These are phyloP conservation scores for Debaryomyces fabryi DNA, from an alignment of 1,139 yeast genomes.

Conservation along the genomic window DNA sequence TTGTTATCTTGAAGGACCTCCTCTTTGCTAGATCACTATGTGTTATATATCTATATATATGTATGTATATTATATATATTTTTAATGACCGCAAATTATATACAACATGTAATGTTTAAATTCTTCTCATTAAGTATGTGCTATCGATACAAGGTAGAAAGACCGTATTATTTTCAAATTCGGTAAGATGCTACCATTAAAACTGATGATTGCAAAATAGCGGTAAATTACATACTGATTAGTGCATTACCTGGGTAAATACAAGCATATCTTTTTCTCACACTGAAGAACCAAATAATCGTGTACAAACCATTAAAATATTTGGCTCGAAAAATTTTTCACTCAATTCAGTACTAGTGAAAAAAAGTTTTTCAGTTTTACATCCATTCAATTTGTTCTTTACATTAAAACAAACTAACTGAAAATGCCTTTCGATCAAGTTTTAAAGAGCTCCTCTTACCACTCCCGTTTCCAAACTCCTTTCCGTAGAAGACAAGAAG, in stretches of 20 bases:
- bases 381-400: background rate
- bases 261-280: background rate
- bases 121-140: background rate
- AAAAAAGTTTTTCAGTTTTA: slow-evolving; percentile 1
- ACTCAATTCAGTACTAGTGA: background rate
- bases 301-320: slow-evolving; percentile 2
- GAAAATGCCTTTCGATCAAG: slow-evolving; percentile 78
- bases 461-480: slow-evolving; percentile 99
- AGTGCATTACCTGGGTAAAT: background rate
- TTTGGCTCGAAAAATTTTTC: slow-evolving; percentile 9
- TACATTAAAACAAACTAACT: background rate
- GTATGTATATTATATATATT: background rate
- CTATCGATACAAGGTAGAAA: background rate
- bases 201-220: background rate
- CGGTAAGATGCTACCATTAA: background rate
- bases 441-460: slow-evolving; percentile 85
- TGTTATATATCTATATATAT: no score
- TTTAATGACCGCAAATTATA: background rate
- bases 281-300: background rate
- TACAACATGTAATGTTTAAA: background rate
- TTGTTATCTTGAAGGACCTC: background rate
- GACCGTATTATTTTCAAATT: background rate
- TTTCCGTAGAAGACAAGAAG: slow-evolving; percentile 99
- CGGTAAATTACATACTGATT: background rate
- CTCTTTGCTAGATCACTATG: background rate